Evolutionary conservation across 2,329 filamentous ascomycete genomes (phyloP), one percentile per base, ranked within the genome.

Genomic region (Tricladium varicosporioides): DNA sequence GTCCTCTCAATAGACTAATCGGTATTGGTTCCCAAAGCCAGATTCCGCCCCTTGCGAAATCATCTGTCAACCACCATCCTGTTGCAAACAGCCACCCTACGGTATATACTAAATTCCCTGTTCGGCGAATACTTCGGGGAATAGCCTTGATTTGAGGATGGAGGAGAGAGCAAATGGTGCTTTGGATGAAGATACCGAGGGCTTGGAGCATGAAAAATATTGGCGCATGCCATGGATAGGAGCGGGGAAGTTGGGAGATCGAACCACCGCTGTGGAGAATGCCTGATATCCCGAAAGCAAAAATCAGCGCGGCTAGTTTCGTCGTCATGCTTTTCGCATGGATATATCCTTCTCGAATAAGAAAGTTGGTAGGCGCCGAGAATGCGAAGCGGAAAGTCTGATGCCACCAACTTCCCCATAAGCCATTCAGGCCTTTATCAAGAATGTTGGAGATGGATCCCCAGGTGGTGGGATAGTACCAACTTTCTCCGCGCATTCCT

Each of bases 331-430:
- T 64, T 52, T 72, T 64, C 63, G 69, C 62, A 60, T 61, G 64
- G 57, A 84, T 49, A 63, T 76, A 69, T 15, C 78, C 19, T 63
- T 71, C 19, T 61, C 70, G 63, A 8, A 72, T 70, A 55, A 87
- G 65, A 65, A 76, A 82, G 1, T 71, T 72, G 0, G 80, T 75
- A 0, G 87, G 86, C 3, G 84, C 80, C 42, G 82, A 74, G 67
- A 93, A 92, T 2, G 83, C 84, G 54, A 85, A 80, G 0, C 92
- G 87, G 74, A 96, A 95, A 2, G 87, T 86, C 73, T 97, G 92
- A 71, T 97, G 93, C 93, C 93, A 97, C 80, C 85, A 93, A 18
- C 78, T 79, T 46, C 89, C 86, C 93, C 93, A 97, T 73, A 87
- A 88, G 0, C 92, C 92, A 0, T 82, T 80, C 1, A 97, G 76